Evolutionary conservation across 495 filamentous ascomycete genomes (phyloP).

Genomic region (Penicillium goetzii): DNA sequence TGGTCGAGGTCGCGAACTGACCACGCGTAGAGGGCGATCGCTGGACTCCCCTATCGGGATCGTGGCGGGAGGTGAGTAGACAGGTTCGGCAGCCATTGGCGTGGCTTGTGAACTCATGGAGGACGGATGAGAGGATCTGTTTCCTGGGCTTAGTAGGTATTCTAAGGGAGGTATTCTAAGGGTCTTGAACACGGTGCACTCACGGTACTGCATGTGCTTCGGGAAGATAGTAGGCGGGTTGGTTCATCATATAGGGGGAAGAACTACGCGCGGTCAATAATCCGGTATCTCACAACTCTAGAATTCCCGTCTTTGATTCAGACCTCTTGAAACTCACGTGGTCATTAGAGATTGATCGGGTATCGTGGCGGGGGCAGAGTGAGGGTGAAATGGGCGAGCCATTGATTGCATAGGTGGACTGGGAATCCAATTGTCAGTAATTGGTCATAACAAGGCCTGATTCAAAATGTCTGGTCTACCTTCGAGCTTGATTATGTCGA

Average conservation of each 20-base stretch:
- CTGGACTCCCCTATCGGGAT: conserved; percentile 22
- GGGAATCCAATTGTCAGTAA: conserved; percentile 6
- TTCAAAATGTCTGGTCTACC: conserved; percentile 14
- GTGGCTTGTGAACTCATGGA: conserved; percentile 37
- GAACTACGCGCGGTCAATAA: neutral
- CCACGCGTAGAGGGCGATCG: conserved; percentile 64
- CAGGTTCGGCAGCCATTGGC: conserved; percentile 33
- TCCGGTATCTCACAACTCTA: neutral
- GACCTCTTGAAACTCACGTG: conserved; percentile 26
- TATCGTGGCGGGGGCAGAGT: conserved; percentile 14
- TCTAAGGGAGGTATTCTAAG: no score
- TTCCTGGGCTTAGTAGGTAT: neutral
- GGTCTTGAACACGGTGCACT: neutral
- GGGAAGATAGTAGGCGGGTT: conserved; percentile 29
- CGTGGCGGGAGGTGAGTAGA: conserved; percentile 40
- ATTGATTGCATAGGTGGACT: conserved; percentile 27
- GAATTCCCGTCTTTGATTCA: neutral
- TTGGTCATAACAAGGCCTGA: neutral
- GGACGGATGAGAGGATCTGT: conserved; percentile 26
- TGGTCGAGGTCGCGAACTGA: conserved; percentile 79
- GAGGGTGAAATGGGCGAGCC: conserved; percentile 23
- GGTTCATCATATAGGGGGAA: conserved; percentile 33
- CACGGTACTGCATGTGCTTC: conserved; percentile 29
- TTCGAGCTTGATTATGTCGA: conserved; percentile 25
- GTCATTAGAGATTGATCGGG: conserved; percentile 28